phyloP scores from a whole-genome alignment of 768 basidiomycete genomes.

The Mycena floridula region DNA sequence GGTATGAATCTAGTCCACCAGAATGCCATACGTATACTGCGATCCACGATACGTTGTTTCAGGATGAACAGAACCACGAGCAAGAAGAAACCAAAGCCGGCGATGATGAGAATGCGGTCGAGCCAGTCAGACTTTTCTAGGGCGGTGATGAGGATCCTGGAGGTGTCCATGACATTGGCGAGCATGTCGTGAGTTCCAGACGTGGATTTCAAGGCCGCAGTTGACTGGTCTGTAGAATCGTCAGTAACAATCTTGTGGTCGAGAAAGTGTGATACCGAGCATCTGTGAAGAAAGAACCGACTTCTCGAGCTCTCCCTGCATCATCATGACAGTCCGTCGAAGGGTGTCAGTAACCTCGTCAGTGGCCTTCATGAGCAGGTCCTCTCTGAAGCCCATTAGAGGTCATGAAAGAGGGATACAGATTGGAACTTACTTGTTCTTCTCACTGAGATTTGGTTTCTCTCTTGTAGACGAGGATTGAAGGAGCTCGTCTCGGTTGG shows the following conservation, averaged over 20 bases:
- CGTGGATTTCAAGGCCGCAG: slow-evolving; percentile 67
- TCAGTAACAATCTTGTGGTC: not conserved
- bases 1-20: slow-evolving; percentile 86
- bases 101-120: slow-evolving; percentile 81
- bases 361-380: slow-evolving; percentile 83
- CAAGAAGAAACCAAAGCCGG: slow-evolving; percentile 76
- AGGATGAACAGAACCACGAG: slow-evolving; percentile 82
- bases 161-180: slow-evolving; percentile 63
- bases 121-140: slow-evolving; percentile 90
- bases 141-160: slow-evolving; percentile 78
- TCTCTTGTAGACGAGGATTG: slow-evolving; percentile 42
- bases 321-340: slow-evolving; percentile 73
- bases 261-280: slow-evolving; percentile 44
- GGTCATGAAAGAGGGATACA: not conserved
- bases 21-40: slow-evolving; percentile 69
- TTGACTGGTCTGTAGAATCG: slow-evolving; percentile 69
- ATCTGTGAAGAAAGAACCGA: slow-evolving; percentile 84
- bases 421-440: slow-evolving; percentile 14
- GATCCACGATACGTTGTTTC: slow-evolving; percentile 82
- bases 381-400: slow-evolving; percentile 44
- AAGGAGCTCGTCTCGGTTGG: slow-evolving; percentile 67
- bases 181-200: slow-evolving; percentile 75
- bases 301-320: slow-evolving; percentile 90
- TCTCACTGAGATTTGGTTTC: slow-evolving; percentile 46
- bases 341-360: slow-evolving; percentile 85